These are phyloP conservation scores for Candida awuae DNA, from an alignment of 805 yeast genomes.

Conservation along the genomic window DNA sequence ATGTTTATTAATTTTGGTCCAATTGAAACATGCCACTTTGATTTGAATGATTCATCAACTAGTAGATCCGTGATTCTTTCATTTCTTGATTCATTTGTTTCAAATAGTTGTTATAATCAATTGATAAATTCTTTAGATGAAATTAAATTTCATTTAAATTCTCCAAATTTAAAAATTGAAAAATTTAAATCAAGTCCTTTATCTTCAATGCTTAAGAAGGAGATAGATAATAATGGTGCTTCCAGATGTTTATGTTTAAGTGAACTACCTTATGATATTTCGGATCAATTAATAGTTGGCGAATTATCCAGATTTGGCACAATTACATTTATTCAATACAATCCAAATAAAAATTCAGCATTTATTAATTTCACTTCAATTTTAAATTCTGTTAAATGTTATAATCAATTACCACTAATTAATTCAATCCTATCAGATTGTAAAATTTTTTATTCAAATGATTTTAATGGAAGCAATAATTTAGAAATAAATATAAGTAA, in stretches of 20 bases:
- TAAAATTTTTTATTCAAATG: constrained; percentile 26
- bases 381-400: constrained; percentile 38
- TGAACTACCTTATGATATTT: too few relatives aligned
- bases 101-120: constrained; percentile 18
- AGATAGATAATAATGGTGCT: constrained; percentile 27
- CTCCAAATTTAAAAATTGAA: constrained; percentile 30
- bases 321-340: constrained; percentile 30
- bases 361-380: constrained; percentile 38
- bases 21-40: constrained; percentile 47
- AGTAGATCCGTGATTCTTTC: constrained; percentile 13
- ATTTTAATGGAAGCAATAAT: too few relatives aligned
- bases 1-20: constrained; percentile 50
- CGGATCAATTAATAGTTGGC: constrained; percentile 16
- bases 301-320: constrained; percentile 36
- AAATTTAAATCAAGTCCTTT: constrained; percentile 28
- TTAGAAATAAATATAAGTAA: too few relatives aligned
- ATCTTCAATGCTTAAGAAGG: constrained; percentile 19
- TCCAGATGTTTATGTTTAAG: constrained; percentile 26
- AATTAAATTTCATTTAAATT: constrained; percentile 27
- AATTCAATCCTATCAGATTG: constrained; percentile 20
- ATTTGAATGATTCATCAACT: constrained; percentile 1
- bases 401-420: constrained; percentile 29
- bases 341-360: constrained; percentile 19
- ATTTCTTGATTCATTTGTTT: constrained; percentile 19
- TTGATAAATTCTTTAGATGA: constrained; percentile 13